Conservation (phyloP, 2,329 filamentous ascomycete species). For the Gaeumannomyces tritici region DNA sequence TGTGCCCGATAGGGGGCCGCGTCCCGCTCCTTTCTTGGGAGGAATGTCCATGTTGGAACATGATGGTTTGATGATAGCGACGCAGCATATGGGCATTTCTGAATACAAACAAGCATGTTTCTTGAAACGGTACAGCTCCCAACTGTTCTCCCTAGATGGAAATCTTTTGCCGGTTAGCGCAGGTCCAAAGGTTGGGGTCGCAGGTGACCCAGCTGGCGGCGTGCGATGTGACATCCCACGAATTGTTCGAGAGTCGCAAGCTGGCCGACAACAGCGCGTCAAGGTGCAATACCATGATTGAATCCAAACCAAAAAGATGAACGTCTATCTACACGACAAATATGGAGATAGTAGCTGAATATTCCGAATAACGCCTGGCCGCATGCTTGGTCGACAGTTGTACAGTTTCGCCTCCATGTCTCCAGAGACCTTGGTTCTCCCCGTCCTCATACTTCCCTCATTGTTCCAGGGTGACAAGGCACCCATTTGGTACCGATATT, state of each 20-base stretch:
- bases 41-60: background rate
- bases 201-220: background rate
- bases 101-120: background rate
- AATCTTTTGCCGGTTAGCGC: background rate
- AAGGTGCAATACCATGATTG: background rate
- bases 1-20: no score
- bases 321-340: background rate
- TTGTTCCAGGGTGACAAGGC: background rate
- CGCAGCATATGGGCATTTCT: background rate
- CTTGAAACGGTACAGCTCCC: background rate
- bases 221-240: background rate
- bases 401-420: background rate
- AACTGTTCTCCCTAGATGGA: background rate
- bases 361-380: slow-evolving; percentile 2
- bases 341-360: slow-evolving; percentile 1
- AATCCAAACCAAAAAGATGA: background rate
- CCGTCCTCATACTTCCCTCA: background rate
- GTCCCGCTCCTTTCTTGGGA: no score
- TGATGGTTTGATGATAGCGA: background rate
- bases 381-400: slow-evolving; percentile 2
- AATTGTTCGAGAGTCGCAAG: background rate
- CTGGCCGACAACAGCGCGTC: background rate
- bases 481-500: background rate
- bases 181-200: no score
- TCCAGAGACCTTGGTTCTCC: background rate